Base-by-base conservation (phyloP, 2,329 filamentous ascomycete genomes). In the Bipolaris cookei region DNA sequence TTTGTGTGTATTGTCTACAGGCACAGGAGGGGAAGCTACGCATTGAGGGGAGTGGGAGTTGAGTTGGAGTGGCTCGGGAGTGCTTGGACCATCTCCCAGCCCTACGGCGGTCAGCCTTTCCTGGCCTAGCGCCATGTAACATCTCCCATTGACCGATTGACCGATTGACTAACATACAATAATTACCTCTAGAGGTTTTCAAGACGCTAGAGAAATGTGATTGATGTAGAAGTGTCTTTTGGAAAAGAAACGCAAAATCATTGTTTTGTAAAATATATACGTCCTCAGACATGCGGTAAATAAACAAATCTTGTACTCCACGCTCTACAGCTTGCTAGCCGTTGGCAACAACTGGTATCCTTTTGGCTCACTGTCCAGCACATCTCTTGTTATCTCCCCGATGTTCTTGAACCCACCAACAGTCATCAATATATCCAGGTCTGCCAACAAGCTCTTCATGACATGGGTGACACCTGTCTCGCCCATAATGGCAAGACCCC, bases 361-460 rank as follows among this genome's bases (percentile, higher is more conserved):
- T 56, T 69, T 71, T 23, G 58, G 56, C 4, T 61, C 63, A 25
- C 59, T 65, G 30, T 74, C 69, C 41, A 78, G 37, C 42, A 71
- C 67, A 10, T 59, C 66, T 25, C 77, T 73, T 44, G 83, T 78
- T 54, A 88, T 84, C 52, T 86, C 80, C 1, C 77, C 75, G 2
- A 88, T 71, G 37, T 76, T 80, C 45, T 81, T 81, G 58, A 82
- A 84, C 0, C 86, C 85, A 16, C 79, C 82, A 1, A 86, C 82
- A 46, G 83, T 84, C 81, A 88, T 83, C 55, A 86, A 58, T 41
- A 88, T 87, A 68, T 88, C 85, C 32, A 88, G 80, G 52, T 88
- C 86, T 0, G 84, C 85, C 48, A 89, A 70, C 23, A 88, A 68
- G n/a, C 79, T 78, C 73, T 84, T 85, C 79, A 88, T 82, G 6